These are phyloP conservation scores for Trametes villosa DNA, from an alignment of 768 basidiomycete genomes.

Conservation along the genomic window DNA sequence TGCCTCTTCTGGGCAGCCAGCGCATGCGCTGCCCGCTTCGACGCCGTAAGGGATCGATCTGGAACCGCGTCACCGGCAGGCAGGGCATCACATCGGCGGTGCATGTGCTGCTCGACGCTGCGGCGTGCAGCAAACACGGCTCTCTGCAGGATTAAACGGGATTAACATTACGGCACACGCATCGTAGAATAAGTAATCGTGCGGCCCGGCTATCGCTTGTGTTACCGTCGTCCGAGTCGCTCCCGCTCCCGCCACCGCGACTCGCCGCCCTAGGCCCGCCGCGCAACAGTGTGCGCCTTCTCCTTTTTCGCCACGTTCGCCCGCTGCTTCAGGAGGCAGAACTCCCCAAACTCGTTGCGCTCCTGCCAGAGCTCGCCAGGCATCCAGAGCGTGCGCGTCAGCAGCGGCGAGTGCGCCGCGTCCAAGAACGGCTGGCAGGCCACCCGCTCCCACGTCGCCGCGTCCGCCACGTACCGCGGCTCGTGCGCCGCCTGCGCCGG, in stretches of 20 bases:
- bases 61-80: background rate
- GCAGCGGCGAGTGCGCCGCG: constrained; percentile 65
- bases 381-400: constrained; percentile 81
- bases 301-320: constrained; percentile 38
- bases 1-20: constrained; percentile 4
- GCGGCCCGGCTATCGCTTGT: too few relatives aligned
- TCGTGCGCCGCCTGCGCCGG: constrained; percentile 60
- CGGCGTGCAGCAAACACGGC: background rate
- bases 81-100: constrained; percentile 12
- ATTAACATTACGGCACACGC: constrained; percentile 8
- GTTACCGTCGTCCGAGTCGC: background rate
- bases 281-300: constrained; percentile 25
- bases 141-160: constrained; percentile 4
- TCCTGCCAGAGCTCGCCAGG: constrained; percentile 73
- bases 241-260: background rate
- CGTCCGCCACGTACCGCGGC: constrained; percentile 77
- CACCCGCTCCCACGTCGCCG: constrained; percentile 79
- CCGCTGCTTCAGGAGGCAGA: constrained; percentile 81
- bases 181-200: constrained; percentile 8
- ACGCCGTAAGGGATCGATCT: constrained; percentile 1
- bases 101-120: background rate
- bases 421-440: constrained; percentile 86
- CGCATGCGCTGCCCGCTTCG: background rate
- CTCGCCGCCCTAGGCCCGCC: constrained; percentile 14
- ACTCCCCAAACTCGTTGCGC: constrained; percentile 84